phyloP scores from a whole-genome alignment of 371 early-diverging fungal species.

The Chytridium lagenaria region DNA sequence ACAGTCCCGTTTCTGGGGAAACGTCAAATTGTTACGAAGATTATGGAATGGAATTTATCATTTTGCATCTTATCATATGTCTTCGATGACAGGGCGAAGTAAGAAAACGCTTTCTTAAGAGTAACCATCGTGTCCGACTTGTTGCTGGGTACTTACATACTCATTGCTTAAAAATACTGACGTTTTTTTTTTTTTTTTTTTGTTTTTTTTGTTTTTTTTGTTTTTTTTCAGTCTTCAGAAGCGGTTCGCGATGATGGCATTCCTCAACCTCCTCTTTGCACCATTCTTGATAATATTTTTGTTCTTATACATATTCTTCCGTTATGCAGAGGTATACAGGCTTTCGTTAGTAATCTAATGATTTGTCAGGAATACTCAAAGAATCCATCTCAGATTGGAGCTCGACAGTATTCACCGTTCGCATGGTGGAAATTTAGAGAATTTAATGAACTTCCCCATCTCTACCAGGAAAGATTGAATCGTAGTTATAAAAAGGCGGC shows the following conservation, averaged over 20 bases:
- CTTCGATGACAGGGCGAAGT: slow-evolving; percentile 87
- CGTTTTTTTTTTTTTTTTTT: too few relatives aligned
- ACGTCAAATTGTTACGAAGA: slow-evolving; percentile 74
- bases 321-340: slow-evolving; percentile 83
- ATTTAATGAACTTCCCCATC: slow-evolving; percentile 95
- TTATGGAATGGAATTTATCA: slow-evolving; percentile 90
- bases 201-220: too few relatives aligned
- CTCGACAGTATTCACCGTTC: slow-evolving; percentile 83
- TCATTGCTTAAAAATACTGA: too few relatives aligned
- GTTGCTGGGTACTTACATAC: too few relatives aligned
- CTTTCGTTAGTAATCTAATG: too few relatives aligned
- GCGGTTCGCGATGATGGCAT: slow-evolving; percentile 86
- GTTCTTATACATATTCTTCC: slow-evolving; percentile 86
- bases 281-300: slow-evolving; percentile 88
- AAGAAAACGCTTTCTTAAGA: slow-evolving; percentile 76
- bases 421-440: slow-evolving; percentile 94
- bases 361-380: slow-evolving; percentile 79
- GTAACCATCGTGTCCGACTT: slow-evolving; percentile 54
- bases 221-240: slow-evolving; percentile 61
- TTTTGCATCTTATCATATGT: slow-evolving; percentile 84
- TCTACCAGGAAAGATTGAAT: slow-evolving; percentile 79
- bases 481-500: slow-evolving; percentile 74
- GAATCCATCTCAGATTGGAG: slow-evolving; percentile 82
- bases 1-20: slow-evolving; percentile 59
- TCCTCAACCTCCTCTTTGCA: slow-evolving; percentile 80